These are phyloP conservation scores for Quercus rubra DNA, from an alignment of 306 rosid species.

Conservation along the genomic window DNA sequence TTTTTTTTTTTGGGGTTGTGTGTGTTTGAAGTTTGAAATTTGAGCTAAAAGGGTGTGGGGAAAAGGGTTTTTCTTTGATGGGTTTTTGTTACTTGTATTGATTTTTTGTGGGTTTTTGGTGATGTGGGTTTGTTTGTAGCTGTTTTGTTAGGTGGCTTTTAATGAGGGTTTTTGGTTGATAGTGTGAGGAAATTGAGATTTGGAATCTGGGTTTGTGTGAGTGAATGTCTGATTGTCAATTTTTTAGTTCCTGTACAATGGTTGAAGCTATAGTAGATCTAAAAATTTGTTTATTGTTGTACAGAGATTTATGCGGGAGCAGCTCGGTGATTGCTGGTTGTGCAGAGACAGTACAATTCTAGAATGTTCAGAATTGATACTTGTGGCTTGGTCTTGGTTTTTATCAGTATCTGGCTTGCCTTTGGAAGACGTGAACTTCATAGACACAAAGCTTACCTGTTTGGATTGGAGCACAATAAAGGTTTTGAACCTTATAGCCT, in stretches of 20 bases:
- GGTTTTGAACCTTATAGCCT: conserved; percentile 38
- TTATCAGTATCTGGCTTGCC: conserved; percentile 43
- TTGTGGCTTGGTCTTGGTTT: conserved; percentile 40
- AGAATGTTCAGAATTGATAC: conserved; percentile 51
- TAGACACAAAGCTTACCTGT: conserved; percentile 35
- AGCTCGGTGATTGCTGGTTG: conserved; percentile 38
- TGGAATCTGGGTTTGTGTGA: conserved; percentile 18
- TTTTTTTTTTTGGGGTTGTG: not conserved
- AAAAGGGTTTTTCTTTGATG: conserved; percentile 5
- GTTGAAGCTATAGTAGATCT: conserved; percentile 65
- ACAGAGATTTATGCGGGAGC: conserved; percentile 51
- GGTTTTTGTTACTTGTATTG: conserved; percentile 16
- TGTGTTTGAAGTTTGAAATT: conserved; percentile 18
- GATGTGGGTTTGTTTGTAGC: conserved; percentile 26
- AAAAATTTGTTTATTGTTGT: conserved; percentile 39
- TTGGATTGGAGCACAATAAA: conserved; percentile 51
- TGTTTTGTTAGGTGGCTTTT: not conserved
- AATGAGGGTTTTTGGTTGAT: conserved; percentile 17
- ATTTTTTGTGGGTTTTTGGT: conserved; percentile 19
- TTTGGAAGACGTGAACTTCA: conserved; percentile 49
- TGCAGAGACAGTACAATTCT: conserved; percentile 32
- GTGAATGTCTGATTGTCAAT: conserved; percentile 19
- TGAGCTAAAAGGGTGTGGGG: conserved; percentile 25
- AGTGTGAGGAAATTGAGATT: conserved; percentile 21
- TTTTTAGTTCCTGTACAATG: conserved; percentile 27